Conservation (phyloP, 805 yeast species). For the Metschnikowia lochheadii region DNA sequence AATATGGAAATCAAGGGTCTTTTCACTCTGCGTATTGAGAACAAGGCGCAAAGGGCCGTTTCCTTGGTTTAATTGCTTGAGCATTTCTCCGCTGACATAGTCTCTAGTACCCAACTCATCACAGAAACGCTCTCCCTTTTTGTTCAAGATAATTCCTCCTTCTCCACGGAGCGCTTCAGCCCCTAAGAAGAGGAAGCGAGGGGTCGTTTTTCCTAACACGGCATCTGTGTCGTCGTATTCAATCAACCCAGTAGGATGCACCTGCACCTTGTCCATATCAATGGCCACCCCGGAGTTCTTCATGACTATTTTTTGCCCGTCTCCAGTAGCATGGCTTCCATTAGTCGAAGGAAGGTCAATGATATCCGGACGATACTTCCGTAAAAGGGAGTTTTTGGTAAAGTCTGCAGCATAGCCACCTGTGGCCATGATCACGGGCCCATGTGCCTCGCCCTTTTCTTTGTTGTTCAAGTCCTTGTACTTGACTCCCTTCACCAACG, state of each 20-base stretch:
- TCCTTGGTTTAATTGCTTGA: conserved; percentile 35
- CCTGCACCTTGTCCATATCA: conserved; percentile 63
- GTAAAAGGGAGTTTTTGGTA: conserved; percentile 47
- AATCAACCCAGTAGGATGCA: conserved; percentile 64
- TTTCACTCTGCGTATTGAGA: conserved; percentile 44
- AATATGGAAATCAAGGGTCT: conserved; percentile 46
- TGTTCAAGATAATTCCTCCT: conserved; percentile 56
- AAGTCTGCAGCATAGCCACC: conserved; percentile 70
- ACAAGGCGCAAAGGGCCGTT: conserved; percentile 49
- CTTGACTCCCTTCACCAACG: conserved; percentile 14
- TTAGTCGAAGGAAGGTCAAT: conserved; percentile 55
- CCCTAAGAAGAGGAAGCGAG: conserved; percentile 54
- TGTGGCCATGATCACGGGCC: conserved; percentile 59
- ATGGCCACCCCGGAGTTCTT: conserved; percentile 51
- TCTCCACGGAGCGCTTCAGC: conserved; percentile 66
- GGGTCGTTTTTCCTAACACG: conserved; percentile 32
- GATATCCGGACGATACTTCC: conserved; percentile 57
- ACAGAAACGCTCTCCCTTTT: conserved; percentile 51
- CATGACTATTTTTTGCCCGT: conserved; percentile 55
- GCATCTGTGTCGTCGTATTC: conserved; percentile 45
- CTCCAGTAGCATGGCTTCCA: conserved; percentile 60
- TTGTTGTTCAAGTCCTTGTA: conserved; percentile 33
- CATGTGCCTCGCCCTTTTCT: conserved; percentile 33
- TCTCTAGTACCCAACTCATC: conserved; percentile 61
- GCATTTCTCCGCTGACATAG: conserved; percentile 56